These are phyloP conservation scores for Brassica hybrid DNA, from an alignment of 441 rosid genomes.

Conservation along the genomic window DNA sequence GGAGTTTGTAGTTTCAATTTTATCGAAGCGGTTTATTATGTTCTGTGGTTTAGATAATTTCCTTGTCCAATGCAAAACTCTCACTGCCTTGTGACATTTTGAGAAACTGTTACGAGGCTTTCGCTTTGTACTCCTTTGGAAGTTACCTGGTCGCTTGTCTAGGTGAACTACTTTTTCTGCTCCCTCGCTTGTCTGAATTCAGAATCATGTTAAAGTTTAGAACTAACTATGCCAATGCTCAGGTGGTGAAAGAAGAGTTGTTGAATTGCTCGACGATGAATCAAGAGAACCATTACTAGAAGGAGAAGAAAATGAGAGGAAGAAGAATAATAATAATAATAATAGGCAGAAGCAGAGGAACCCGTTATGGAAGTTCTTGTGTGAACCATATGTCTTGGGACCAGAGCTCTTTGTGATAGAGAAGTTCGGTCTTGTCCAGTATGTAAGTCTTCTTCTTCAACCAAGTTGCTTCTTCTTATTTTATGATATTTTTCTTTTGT, in stretches of 20 bases:
- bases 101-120: slow-evolving; percentile 92
- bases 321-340: neutral
- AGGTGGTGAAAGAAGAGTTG: slow-evolving; percentile 82
- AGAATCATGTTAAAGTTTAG: neutral
- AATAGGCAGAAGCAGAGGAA: slow-evolving; percentile 24
- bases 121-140: slow-evolving; percentile 88
- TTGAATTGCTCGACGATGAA: slow-evolving; percentile 67
- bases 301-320: slow-evolving; percentile 35
- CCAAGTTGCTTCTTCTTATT: neutral
- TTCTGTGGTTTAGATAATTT: slow-evolving; percentile 52
- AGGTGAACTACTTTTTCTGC: slow-evolving; percentile 53
- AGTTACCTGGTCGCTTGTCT: slow-evolving; percentile 92
- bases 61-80: slow-evolving; percentile 63
- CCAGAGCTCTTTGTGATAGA: slow-evolving; percentile 65
- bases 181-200: neutral
- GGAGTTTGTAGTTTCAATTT: neutral
- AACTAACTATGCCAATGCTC: neutral
- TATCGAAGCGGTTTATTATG: neutral
- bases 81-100: slow-evolving; percentile 80
- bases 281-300: slow-evolving; percentile 57
- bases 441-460: slow-evolving; percentile 55
- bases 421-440: slow-evolving; percentile 85
- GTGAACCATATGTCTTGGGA: slow-evolving; percentile 65
- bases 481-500: slow-evolving; percentile 22
- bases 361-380: slow-evolving; percentile 62